These are phyloP conservation scores for Candida labiduridarum DNA, from an alignment of 1,139 yeast species.

Conservation along the genomic window DNA sequence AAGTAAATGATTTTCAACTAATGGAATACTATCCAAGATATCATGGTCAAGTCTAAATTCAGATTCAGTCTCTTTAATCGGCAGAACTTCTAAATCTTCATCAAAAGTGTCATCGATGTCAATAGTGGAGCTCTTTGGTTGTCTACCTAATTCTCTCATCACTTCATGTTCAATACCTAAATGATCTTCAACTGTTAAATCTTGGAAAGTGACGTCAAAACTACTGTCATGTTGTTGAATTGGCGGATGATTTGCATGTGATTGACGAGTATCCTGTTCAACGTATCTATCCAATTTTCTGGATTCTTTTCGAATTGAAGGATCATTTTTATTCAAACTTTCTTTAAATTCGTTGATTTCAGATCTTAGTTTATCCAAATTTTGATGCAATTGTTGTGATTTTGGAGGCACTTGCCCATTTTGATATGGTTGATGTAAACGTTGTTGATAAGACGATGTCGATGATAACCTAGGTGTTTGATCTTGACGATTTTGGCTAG, in stretches of 20 bases:
- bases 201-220: constrained; percentile 44
- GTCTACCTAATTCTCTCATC: constrained; percentile 15
- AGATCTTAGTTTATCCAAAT: constrained; percentile 43
- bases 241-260: constrained; percentile 5
- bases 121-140: constrained; percentile 3
- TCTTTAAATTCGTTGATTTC: constrained; percentile 53
- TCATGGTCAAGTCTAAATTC: constrained; percentile 11
- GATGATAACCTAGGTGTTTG: neutral
- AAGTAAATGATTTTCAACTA: constrained; percentile 9
- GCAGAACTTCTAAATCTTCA: constrained; percentile 9
- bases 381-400: constrained; percentile 42
- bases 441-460: constrained; percentile 2
- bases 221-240: constrained; percentile 31
- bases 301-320: constrained; percentile 8
- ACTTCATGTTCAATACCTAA: constrained; percentile 38
- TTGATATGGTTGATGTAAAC: constrained; percentile 19
- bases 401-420: constrained; percentile 18
- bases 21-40: constrained; percentile 8
- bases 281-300: neutral
- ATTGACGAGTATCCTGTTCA: constrained; percentile 1
- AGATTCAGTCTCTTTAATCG: constrained; percentile 5
- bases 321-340: constrained; percentile 36
- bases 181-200: constrained; percentile 44
- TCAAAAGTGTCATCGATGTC: constrained; percentile 12
- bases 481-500: too few species aligned